Evolutionary conservation across 352 stramenopile species (phyloP), one percentile per base, ranked within the genome.

Genomic region (Hyaloperonospora brassicae): DNA sequence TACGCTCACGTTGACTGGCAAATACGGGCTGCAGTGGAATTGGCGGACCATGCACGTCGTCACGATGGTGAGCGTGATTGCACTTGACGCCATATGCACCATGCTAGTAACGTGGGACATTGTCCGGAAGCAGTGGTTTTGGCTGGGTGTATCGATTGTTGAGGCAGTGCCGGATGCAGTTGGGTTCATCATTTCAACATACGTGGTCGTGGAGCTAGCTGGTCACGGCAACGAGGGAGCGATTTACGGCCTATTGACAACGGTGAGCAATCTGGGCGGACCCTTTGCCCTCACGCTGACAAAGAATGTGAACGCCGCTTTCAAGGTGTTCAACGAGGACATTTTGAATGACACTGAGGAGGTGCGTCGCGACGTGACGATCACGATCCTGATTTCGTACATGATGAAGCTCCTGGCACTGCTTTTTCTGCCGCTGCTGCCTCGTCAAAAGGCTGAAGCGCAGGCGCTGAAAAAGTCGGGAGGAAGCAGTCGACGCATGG

Each of bases 51-150:
- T 78, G 58, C 61, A 76, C 24, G 48, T 76, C 1, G 44, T 74
- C 14, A 79, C 68, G 2, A 77, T 65, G 62, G 38, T 78, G 17
- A 62, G 60, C 46, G 63, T 74, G 22, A 66, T 76, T 44, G 68
- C 57, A 14, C 64, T 83, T 17, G 72, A 83, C 47, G 57, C 67
- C 1, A 47, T 76, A 44, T 73, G 64, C 31, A 79, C 70, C 23
- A 78, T 78, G 69, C 59, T 76, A n/a, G 60, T 76, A 46, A 83
- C 72, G 24, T 83, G 67, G 67, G 55, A 83, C 46, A 56, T 76
- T 30, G 62, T 79, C 8, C 69, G 72, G 0, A 73, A 72, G 34
- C 72, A 74, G 44, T 83, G 72, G 72, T 79, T 82, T 52, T 82
- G 70, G 69, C 58, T 76, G n/a, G 69, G 69, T 12, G 52, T 82